Evolutionary conservation across 1,284 basidiomycete species (phyloP), one percentile per base, ranked within the genome.

Genomic region (Leucoagaricus sp.): DNA sequence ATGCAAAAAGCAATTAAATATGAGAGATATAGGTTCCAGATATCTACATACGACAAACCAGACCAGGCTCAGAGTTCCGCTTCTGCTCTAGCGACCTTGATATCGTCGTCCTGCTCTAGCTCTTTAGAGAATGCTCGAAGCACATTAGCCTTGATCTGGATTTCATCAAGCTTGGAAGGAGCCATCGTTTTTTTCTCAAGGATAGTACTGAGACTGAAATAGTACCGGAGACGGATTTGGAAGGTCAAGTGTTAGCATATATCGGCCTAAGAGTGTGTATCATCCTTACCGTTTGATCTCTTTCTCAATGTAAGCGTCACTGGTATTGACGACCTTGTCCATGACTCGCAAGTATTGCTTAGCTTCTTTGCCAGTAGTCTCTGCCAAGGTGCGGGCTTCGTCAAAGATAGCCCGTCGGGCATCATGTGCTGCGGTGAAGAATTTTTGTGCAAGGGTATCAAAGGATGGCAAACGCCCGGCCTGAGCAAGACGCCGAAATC

Each of bases 91-190:
- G 76, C 77, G 25, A 75, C 64, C 61, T 73, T 74, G 58, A 78
- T 77, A 60, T 75, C 66, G 15, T 55, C 67, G 50, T 79, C 76
- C 60, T 75, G 75, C 33, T 69, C 72, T 68, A 83, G 82, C 63
- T 82, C 73, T 51, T 74, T 75, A 21, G 78, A 75, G 68, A 97
- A 96, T 0, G 92, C 84, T 8, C 77, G 72, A 54, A 97, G 84
- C 63, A 97, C 84, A 76, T 98, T 98, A 51, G 83, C 81, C 79
- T 96, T 96, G 72, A 91, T 84, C 75, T 94, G 92, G 66, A 98
- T 86, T 77, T 98, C 94, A 71, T 99, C 96, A 44, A 96, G 76
- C 76, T 98, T 98, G 52, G 80, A 73, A 0, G 83, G 79, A 4
- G 89, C 80, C 40, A 98, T 76, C 34, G 80, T 86, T 57, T 86